A percentile compares a stretch with the other conserved stretches of the same genome.
These are phyloP conservation scores for Fremontodendron californicum DNA, from an alignment of 345 rosid species.

Conservation along the genomic window DNA sequence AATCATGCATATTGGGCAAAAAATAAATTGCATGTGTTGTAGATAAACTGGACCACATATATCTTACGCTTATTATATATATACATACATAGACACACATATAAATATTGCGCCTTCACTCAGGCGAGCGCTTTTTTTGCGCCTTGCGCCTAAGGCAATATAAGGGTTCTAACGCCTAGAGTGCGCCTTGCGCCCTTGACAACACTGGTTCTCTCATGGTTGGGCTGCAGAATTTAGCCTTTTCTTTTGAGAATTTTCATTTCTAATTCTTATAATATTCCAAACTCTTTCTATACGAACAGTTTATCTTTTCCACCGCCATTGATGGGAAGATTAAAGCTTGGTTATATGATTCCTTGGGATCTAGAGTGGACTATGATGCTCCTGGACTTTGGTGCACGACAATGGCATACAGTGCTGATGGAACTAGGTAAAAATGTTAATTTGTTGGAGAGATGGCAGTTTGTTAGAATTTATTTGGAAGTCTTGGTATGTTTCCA, in stretches of 20 bases:
- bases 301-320: conserved; percentile 91
- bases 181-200: no score
- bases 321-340: conserved; percentile 90
- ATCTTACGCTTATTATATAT: no score
- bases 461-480: not conserved
- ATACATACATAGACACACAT: no score
- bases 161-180: no score
- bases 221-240: not conserved
- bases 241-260: not conserved
- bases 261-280: not conserved
- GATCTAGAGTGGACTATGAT: conserved; percentile 88
- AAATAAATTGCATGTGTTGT: no score
- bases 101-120: no score
- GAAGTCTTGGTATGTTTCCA: not conserved
- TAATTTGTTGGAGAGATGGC: not conserved
- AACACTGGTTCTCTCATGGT: no score
- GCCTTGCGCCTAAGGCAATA: no score
- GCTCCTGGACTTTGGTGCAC: conserved; percentile 83
- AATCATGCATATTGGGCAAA: no score
- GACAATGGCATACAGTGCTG: conserved; percentile 80
- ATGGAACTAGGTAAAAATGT: conserved; percentile 61
- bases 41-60: no score
- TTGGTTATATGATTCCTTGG: conserved; percentile 74
- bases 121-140: no score
- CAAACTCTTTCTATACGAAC: conserved; percentile 15